These are phyloP conservation scores for Ricinus communis DNA, from an alignment of 345 rosid genomes.

Conservation along the genomic window DNA sequence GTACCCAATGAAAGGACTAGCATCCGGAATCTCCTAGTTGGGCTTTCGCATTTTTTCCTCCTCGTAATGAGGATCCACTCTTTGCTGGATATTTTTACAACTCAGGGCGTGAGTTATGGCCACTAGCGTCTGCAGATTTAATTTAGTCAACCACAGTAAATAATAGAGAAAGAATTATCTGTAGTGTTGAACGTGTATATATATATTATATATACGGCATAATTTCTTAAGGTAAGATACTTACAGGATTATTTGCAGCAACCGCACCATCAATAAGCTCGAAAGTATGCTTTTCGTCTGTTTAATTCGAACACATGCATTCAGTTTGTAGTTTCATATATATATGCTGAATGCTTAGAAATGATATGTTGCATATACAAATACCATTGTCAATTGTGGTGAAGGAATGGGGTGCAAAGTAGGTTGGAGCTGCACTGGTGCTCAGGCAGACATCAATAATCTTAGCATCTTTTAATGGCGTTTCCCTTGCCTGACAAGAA, in stretches of 20 bases:
- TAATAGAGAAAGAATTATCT: no score
- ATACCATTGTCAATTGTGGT: no score
- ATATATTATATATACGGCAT: background rate
- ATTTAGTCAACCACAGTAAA: no score
- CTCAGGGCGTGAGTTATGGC: constrained; percentile 14
- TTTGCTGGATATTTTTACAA: background rate
- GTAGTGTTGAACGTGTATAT: no score
- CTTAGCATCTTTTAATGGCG: constrained; percentile 22
- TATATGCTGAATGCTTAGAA: no score
- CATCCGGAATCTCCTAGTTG: constrained; percentile 1
- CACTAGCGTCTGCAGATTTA: constrained; percentile 12
- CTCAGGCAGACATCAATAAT: constrained; percentile 22
- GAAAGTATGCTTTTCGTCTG: constrained; percentile 3
- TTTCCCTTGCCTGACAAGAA: constrained; percentile 18
- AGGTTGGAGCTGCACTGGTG: constrained; percentile 32
- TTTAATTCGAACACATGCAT: background rate
- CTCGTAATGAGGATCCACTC: no score
- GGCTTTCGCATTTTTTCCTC: background rate
- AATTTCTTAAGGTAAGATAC: background rate
- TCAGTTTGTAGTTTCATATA: no score
- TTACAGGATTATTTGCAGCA: constrained; percentile 32
- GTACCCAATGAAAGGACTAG: constrained; percentile 25
- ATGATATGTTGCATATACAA: no score
- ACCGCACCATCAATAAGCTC: constrained; percentile 34
- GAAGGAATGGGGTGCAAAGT: constrained; percentile 23